Conservation (phyloP, 2,329 filamentous ascomycete species). For the Pseudogymnoascus verrucosus region DNA sequence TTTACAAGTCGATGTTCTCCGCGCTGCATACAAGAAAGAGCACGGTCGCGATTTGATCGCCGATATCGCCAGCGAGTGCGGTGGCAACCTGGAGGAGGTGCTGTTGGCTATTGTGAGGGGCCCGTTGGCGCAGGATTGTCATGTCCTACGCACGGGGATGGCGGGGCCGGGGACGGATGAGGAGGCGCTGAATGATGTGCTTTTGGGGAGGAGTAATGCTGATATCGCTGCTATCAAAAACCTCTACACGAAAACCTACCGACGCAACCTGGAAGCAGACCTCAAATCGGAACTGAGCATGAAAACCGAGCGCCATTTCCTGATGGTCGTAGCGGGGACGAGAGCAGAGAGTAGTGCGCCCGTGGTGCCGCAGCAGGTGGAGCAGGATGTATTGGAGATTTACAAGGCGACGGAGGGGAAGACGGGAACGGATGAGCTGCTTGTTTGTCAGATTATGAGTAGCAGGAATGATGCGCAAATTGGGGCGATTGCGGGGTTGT, state of each 20-base stretch:
- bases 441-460: conserved; percentile 71
- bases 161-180: conserved; percentile 82
- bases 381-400: conserved; percentile 67
- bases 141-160: conserved; percentile 63
- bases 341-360: conserved; percentile 72
- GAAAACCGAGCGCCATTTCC: conserved; percentile 80
- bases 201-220: conserved; percentile 76
- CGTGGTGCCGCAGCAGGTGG: conserved; percentile 63
- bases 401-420: conserved; percentile 71
- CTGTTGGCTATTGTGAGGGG: conserved; percentile 70
- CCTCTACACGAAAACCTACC: conserved; percentile 62
- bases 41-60: conserved; percentile 62
- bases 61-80: conserved; percentile 72
- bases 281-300: conserved; percentile 73
- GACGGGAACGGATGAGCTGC: conserved; percentile 63
- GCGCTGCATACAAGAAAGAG: conserved; percentile 55
- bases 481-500: conserved; percentile 68
- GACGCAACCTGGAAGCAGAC: conserved; percentile 58
- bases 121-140: conserved; percentile 68
- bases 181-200: conserved; percentile 72
- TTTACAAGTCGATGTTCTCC: conserved; percentile 63
- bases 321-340: conserved; percentile 67
- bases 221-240: conserved; percentile 81
- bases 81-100: conserved; percentile 65
- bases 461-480: conserved; percentile 75